Evolutionary conservation across 2,329 filamentous ascomycete species (phyloP).

Genomic region (Penicillium sp.): DNA sequence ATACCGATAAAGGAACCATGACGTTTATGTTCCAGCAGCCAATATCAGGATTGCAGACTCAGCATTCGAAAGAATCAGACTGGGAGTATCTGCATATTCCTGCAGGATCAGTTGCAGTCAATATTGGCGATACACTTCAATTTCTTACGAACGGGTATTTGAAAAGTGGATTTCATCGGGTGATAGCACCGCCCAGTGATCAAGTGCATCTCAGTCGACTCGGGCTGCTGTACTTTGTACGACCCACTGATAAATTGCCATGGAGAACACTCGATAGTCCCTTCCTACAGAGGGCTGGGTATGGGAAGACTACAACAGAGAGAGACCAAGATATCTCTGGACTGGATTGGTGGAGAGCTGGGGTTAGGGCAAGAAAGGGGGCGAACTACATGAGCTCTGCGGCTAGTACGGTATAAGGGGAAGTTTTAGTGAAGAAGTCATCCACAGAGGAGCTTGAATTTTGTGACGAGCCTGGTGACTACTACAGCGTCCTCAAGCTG

Average conservation of each 20-base stretch:
- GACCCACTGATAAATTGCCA: constrained; percentile 37
- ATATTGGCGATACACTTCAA: constrained; percentile 52
- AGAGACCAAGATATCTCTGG: constrained; percentile 17
- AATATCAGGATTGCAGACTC: constrained; percentile 58
- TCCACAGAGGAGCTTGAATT: no score
- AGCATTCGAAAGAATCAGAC: constrained; percentile 42
- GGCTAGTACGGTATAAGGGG: not conserved
- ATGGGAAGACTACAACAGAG: constrained; percentile 12
- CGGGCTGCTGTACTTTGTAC: constrained; percentile 48
- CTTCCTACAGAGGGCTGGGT: constrained; percentile 35
- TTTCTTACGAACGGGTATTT: constrained; percentile 52
- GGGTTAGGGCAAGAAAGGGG: constrained; percentile 23
- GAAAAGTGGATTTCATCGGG: constrained; percentile 50
- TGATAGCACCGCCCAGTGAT: constrained; percentile 48
- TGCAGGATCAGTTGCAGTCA: constrained; percentile 52
- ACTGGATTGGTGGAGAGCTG: constrained; percentile 27
- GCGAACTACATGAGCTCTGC: not conserved
- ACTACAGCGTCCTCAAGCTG: no score
- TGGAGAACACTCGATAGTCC: constrained; percentile 32
- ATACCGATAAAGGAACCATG: constrained; percentile 59
- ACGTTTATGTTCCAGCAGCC: constrained; percentile 61
- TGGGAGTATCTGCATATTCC: constrained; percentile 54
- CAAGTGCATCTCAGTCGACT: constrained; percentile 42
- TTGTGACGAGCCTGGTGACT: no score
- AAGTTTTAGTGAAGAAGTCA: not conserved